A percentile compares a stretch with the other conserved stretches of the same genome.
Evolutionary conservation across 2,329 filamentous ascomycete genomes (phyloP).

Genomic region (Teratosphaeriaceae sp.): DNA sequence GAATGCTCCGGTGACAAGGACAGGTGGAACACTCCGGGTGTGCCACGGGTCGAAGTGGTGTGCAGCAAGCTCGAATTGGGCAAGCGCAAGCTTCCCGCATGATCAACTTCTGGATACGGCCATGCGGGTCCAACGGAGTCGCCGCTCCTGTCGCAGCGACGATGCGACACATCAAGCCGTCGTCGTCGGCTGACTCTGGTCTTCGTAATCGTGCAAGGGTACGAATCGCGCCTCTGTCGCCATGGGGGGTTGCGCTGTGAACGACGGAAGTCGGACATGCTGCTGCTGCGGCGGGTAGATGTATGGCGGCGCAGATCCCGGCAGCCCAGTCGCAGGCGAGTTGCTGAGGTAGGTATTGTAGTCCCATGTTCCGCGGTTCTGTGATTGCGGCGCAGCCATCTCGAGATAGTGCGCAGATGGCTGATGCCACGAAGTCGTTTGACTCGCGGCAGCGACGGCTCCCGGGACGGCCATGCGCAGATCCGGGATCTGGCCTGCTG

Average conservation of each 20-base stretch:
- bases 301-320: conserved; percentile 24
- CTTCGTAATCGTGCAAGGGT: conserved; percentile 29
- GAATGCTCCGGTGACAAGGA: neutral
- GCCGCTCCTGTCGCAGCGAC: neutral
- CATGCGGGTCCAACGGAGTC: conserved; percentile 8
- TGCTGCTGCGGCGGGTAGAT: conserved; percentile 20
- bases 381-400: conserved; percentile 17
- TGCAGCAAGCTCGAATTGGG: conserved; percentile 11
- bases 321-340: conserved; percentile 25
- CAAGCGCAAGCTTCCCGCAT: conserved; percentile 9
- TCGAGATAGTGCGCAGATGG: conserved; percentile 27
- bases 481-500: conserved; percentile 32
- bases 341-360: conserved; percentile 21
- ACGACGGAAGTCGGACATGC: conserved; percentile 18
- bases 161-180: conserved; percentile 11
- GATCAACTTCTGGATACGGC: conserved; percentile 12
- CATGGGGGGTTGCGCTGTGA: conserved; percentile 21
- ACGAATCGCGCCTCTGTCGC: conserved; percentile 25
- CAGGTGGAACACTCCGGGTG: neutral
- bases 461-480: conserved; percentile 29
- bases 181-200: conserved; percentile 26
- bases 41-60: conserved; percentile 10
- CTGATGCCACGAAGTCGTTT: conserved; percentile 28
- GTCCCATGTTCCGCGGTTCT: conserved; percentile 22
- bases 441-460: conserved; percentile 20